Evolutionary conservation across 1,139 yeast genomes (phyloP).

Genomic region (Suhomyces bokatorum): DNA sequence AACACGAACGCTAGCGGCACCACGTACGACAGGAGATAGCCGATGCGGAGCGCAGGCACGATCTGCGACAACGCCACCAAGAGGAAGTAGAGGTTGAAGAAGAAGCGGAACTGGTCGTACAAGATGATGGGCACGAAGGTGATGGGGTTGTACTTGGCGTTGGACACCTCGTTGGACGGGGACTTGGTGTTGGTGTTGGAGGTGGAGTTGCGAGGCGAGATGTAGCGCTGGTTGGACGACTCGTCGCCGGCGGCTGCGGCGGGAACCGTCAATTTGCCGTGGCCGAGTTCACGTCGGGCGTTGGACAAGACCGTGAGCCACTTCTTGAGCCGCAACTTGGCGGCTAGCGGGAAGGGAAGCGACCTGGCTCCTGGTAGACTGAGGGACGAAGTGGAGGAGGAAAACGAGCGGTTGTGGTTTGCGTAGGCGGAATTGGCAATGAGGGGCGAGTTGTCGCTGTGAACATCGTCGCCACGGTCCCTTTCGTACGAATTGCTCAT

Average conservation of each 20-base stretch:
- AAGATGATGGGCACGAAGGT: conserved; percentile 86
- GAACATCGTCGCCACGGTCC: conserved; percentile 11
- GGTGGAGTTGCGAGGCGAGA: conserved; percentile 39
- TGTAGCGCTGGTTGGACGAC: conserved; percentile 29
- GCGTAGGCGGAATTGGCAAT: conserved; percentile 21
- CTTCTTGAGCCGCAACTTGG: conserved; percentile 19
- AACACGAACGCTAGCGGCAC: conserved; percentile 94
- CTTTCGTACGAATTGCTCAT: conserved; percentile 14
- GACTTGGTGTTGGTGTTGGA: conserved; percentile 30
- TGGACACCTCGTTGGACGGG: conserved; percentile 83
- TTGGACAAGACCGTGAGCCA: conserved; percentile 24
- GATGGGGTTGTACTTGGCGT: conserved; percentile 89
- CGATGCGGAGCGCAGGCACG: conserved; percentile 88
- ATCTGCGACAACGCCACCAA: conserved; percentile 93
- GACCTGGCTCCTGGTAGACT: conserved; percentile 13
- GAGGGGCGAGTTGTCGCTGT: conserved; percentile 32
- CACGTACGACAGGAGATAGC: conserved; percentile 87
- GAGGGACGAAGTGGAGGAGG: conserved; percentile 23
- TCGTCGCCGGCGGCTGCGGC: conserved; percentile 2
- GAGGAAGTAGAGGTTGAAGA: conserved; percentile 88
- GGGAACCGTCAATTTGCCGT: conserved; percentile 22
- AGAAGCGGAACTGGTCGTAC: conserved; percentile 95
- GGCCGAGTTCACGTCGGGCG: conserved; percentile 31
- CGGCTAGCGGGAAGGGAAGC: conserved; percentile 16
- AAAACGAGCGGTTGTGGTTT: conserved; percentile 21